These are phyloP conservation scores for Salix dunnii DNA, from an alignment of 345 rosid genomes.

Conservation along the genomic window DNA sequence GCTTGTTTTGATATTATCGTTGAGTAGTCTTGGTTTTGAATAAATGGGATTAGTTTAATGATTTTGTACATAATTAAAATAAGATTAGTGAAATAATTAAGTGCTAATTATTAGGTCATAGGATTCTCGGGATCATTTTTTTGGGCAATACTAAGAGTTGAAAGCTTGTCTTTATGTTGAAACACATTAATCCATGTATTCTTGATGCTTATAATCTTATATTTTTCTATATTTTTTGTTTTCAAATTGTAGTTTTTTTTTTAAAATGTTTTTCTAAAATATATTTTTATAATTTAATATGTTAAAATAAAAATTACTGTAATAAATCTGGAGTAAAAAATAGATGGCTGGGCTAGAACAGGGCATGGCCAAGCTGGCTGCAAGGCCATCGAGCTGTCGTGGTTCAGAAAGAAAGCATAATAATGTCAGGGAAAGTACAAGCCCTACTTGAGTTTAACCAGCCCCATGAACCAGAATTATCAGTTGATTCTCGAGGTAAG, in stretches of 20 bases:
- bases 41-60: too few species aligned
- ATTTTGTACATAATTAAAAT: constrained; percentile 32
- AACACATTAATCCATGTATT: not conserved
- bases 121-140: constrained; percentile 33
- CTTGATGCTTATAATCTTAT: too few species aligned
- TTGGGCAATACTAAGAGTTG: constrained; percentile 15
- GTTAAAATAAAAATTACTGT: too few species aligned
- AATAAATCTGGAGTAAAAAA: too few species aligned
- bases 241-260: too few species aligned
- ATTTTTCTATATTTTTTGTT: too few species aligned
- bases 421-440: not conserved
- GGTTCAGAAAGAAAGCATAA: not conserved
- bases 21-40: constrained; percentile 12
- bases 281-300: too few species aligned
- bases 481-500: not conserved
- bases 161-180: constrained; percentile 20
- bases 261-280: too few species aligned
- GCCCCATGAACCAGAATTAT: not conserved
- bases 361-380: not conserved
- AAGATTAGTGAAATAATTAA: constrained; percentile 6
- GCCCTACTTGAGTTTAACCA: not conserved
- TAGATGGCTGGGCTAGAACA: too few species aligned
- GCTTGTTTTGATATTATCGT: constrained; percentile 5
- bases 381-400: not conserved
- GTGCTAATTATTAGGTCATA: constrained; percentile 5